Percentiles rank a stretch among this genome's conserved stretches.
Conservation (phyloP, 768 basidiomycete species). For the Phallus indusiatus region DNA sequence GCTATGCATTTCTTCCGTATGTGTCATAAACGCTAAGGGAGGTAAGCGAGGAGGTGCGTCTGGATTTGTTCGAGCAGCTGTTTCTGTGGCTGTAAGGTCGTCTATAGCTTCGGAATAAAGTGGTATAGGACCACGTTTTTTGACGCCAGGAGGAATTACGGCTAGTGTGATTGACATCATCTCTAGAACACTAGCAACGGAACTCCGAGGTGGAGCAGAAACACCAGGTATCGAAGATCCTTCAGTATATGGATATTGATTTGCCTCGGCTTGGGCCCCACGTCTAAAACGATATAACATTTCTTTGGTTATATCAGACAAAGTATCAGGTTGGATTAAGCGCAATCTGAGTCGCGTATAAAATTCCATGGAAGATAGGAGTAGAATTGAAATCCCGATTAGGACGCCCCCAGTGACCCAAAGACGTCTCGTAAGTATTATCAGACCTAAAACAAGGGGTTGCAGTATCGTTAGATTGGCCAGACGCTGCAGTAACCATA, state of each 20-base stretch:
- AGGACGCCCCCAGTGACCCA: slow-evolving; percentile 69
- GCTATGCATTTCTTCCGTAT: slow-evolving; percentile 67
- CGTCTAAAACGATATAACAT: slow-evolving; percentile 45
- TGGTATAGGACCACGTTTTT: slow-evolving; percentile 51
- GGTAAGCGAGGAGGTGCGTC: slow-evolving; percentile 69
- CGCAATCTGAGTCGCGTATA: slow-evolving; percentile 45
- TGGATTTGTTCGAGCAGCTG: slow-evolving; percentile 67
- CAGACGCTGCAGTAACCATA: slow-evolving; percentile 68
- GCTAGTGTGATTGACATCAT: slow-evolving; percentile 78
- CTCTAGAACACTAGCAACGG: slow-evolving; percentile 73
- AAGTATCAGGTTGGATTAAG: slow-evolving; percentile 36
- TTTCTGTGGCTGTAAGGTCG: slow-evolving; percentile 69
- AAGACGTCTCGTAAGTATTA: slow-evolving; percentile 53
- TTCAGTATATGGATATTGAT: slow-evolving; percentile 36
- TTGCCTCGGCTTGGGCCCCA: slow-evolving; percentile 31
- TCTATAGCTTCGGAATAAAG: slow-evolving; percentile 71
- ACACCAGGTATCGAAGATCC: slow-evolving; percentile 35
- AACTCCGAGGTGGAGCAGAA: slow-evolving; percentile 41
- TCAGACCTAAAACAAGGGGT: slow-evolving; percentile 65
- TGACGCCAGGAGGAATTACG: slow-evolving; percentile 54
- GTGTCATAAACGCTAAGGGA: slow-evolving; percentile 59
- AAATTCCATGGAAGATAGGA: slow-evolving; percentile 50
- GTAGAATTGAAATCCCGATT: slow-evolving; percentile 41
- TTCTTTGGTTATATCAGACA: slow-evolving; percentile 47
- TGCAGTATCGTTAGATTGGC: slow-evolving; percentile 64